Evolutionary conservation across 306 rosid species (phyloP).

Genomic region (Carpinus fangiana): DNA sequence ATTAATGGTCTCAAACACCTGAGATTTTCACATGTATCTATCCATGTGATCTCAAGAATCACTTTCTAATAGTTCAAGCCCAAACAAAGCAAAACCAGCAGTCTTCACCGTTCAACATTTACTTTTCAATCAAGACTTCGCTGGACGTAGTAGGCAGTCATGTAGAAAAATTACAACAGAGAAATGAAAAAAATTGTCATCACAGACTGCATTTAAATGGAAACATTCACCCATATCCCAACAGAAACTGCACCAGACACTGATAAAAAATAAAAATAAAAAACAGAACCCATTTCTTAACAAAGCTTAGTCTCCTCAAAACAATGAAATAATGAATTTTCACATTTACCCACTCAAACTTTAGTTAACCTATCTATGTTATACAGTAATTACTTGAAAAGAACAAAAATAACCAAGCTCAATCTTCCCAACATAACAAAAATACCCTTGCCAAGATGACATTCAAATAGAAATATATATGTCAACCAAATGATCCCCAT

Average conservation of each 20-base stretch:
- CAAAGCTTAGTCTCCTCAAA: neutral
- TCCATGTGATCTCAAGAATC: neutral
- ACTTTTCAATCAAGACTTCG: neutral
- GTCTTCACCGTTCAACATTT: neutral
- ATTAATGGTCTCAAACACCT: neutral
- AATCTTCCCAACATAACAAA: neutral
- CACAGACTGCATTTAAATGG: neutral
- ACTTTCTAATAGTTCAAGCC: neutral
- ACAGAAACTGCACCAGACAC: neutral
- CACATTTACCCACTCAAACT: neutral
- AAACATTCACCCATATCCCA: neutral
- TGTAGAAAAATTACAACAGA: neutral
- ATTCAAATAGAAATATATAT: neutral
- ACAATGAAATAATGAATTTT: neutral
- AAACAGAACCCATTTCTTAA: neutral
- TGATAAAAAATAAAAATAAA: neutral
- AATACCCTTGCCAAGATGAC: neutral
- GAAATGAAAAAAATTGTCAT: neutral
- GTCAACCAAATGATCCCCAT: conserved; percentile 49
- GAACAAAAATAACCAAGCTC: neutral
- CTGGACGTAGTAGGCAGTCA: neutral
- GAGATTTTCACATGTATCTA: neutral
- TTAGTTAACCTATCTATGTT: neutral
- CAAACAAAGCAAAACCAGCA: neutral
- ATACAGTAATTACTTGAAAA: neutral